Evolutionary conservation across 2,329 filamentous ascomycete species (phyloP).

Genomic region (Hypoxylon sp.): DNA sequence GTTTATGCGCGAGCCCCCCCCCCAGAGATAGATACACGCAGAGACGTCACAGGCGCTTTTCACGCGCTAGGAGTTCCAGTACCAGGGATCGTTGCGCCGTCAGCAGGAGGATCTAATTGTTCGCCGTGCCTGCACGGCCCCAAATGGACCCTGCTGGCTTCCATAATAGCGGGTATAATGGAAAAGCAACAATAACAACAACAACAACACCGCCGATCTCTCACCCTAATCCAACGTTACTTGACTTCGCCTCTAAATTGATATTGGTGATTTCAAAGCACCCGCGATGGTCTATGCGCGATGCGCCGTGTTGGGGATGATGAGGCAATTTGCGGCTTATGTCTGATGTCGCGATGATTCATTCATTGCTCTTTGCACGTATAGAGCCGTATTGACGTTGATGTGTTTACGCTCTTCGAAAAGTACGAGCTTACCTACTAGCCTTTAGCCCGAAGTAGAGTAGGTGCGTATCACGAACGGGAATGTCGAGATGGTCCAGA

Average conservation of each 20-base stretch:
- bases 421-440: background rate
- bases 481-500: background rate
- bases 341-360: background rate
- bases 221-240: slow-evolving; percentile 43
- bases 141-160: slow-evolving; percentile 6
- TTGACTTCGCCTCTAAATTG: slow-evolving; percentile 28
- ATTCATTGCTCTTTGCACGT: background rate
- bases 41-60: background rate
- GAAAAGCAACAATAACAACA: background rate
- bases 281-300: background rate
- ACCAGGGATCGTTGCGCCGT: slow-evolving; percentile 25
- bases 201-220: slow-evolving; percentile 16
- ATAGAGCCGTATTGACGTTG: background rate
- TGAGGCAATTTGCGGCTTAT: slow-evolving; percentile 1
- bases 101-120: slow-evolving; percentile 31
- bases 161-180: slow-evolving; percentile 19
- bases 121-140: slow-evolving; percentile 20
- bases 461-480: background rate
- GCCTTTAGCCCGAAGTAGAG: background rate
- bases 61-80: slow-evolving; percentile 18
- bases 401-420: background rate
- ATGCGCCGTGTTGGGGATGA: background rate
- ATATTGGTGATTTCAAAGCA: background rate
- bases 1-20: slow-evolving; percentile 9
- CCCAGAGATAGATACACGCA: background rate